Conservation (phyloP, 2,329 filamentous ascomycete genomes). For the Curvularia lunata region DNA sequence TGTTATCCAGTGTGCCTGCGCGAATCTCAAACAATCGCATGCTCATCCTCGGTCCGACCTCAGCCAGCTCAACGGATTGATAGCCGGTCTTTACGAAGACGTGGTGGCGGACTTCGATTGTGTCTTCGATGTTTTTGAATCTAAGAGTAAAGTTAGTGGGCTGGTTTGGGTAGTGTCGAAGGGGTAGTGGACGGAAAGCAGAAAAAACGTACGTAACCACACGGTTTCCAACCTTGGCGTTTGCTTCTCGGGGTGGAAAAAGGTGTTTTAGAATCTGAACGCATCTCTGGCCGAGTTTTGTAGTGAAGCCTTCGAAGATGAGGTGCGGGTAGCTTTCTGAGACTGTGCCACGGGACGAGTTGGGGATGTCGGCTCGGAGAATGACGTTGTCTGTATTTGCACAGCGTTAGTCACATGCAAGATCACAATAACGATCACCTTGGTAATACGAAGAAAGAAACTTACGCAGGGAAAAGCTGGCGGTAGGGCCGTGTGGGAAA, state of each 20-base stretch:
- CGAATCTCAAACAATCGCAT: constrained; percentile 95
- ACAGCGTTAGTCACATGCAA: too few relatives aligned
- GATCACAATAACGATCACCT: not conserved
- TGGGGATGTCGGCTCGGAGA: constrained; percentile 89
- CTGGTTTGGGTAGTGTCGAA: not conserved
- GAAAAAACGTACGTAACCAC: constrained; percentile 62
- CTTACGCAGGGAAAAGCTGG: constrained; percentile 75
- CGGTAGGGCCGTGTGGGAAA: constrained; percentile 86
- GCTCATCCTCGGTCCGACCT: constrained; percentile 82
- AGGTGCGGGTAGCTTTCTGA: constrained; percentile 68
- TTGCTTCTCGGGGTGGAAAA: constrained; percentile 86
- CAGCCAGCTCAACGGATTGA: constrained; percentile 68
- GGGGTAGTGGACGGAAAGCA: not conserved
- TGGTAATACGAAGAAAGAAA: not conserved
- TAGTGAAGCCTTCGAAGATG: constrained; percentile 92
- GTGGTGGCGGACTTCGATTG: constrained; percentile 88
- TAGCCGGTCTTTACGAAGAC: constrained; percentile 95
- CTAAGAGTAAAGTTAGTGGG: constrained; percentile 6
- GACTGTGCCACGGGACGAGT: constrained; percentile 76
- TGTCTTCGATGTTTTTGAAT: constrained; percentile 82
- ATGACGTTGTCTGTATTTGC: constrained; percentile 74
- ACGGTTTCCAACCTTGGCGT: constrained; percentile 79
- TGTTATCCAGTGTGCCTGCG: constrained; percentile 88
- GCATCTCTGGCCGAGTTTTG: constrained; percentile 78
- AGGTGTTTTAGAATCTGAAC: constrained; percentile 92